Evolutionary conservation across 2,329 filamentous ascomycete species (phyloP).

Genomic region (Pseudogymnoascus sp.): DNA sequence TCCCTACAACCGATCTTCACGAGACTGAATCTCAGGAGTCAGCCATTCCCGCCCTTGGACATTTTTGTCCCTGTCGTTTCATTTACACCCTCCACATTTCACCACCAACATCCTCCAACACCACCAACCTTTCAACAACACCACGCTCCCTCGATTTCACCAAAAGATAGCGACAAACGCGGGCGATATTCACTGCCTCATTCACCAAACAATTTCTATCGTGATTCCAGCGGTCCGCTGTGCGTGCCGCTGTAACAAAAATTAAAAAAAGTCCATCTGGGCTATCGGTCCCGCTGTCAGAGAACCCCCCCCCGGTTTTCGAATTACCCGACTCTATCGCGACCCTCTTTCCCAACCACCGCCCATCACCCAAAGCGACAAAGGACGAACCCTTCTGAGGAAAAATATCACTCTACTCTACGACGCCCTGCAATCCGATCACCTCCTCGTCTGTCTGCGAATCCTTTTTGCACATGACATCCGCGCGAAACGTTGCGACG

Average conservation of each 20-base stretch:
- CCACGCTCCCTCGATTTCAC: background rate
- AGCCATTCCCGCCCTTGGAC: background rate
- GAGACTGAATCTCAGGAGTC: background rate
- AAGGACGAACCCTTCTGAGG: background rate
- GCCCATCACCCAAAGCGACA: background rate
- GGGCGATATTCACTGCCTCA: background rate
- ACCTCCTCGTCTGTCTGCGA: background rate
- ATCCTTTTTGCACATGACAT: slow-evolving; percentile 2
- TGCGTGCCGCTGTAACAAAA: background rate
- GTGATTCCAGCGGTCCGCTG: background rate
- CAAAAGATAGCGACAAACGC: background rate
- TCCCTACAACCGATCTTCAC: background rate
- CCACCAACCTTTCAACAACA: background rate
- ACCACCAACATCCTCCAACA: background rate
- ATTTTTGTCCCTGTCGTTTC: slow-evolving; percentile 1
- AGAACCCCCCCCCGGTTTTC: background rate
- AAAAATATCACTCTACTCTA: background rate
- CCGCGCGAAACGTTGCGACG: background rate
- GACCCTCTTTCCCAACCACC: slow-evolving; percentile 9
- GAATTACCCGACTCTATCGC: slow-evolving; percentile 4
- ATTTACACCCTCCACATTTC: background rate
- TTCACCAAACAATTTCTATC: background rate
- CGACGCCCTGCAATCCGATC: background rate
- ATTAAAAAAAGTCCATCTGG: background rate
- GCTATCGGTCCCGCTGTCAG: slow-evolving; percentile 7